These are phyloP conservation scores for Zoysia matrella DNA, from an alignment of 202 grass and related monocot species.

Conservation along the genomic window DNA sequence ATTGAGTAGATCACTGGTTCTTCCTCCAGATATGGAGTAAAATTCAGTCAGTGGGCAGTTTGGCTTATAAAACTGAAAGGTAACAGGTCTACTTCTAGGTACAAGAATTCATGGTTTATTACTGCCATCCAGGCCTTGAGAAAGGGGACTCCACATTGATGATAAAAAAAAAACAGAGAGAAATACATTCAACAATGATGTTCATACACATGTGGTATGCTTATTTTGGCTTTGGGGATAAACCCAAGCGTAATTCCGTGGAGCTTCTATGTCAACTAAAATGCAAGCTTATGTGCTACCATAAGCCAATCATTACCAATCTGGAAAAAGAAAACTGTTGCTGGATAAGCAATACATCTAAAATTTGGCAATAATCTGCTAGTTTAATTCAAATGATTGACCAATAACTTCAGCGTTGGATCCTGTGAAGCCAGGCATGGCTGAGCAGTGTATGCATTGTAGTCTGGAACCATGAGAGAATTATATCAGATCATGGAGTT, in stretches of 20 bases:
- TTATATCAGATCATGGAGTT: background rate
- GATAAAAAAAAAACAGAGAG: background rate
- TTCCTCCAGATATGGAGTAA: background rate
- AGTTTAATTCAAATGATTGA: constrained; percentile 33
- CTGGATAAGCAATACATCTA: constrained; percentile 29
- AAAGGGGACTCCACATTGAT: background rate
- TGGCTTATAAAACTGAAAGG: background rate
- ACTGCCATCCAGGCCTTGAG: background rate
- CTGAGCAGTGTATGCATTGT: background rate
- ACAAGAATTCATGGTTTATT: background rate
- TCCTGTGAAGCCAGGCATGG: constrained; percentile 4
- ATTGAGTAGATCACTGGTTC: background rate
- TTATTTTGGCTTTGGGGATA: background rate
- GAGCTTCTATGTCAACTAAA: constrained; percentile 9
- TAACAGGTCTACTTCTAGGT: background rate
- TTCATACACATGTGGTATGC: background rate
- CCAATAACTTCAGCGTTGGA: constrained; percentile 32
- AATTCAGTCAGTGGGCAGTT: background rate
- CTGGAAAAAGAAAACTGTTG: constrained; percentile 33
- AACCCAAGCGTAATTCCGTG: background rate
- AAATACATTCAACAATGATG: background rate
- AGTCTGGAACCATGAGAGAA: constrained; percentile 9
- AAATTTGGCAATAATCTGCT: constrained; percentile 24
- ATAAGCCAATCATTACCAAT: constrained; percentile 32
- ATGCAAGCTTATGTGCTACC: constrained; percentile 25